A percentile compares a stretch with the other conserved stretches of the same genome.
phyloP scores from a whole-genome alignment of 78 protist species.

The Emiliania huxleyi region DNA sequence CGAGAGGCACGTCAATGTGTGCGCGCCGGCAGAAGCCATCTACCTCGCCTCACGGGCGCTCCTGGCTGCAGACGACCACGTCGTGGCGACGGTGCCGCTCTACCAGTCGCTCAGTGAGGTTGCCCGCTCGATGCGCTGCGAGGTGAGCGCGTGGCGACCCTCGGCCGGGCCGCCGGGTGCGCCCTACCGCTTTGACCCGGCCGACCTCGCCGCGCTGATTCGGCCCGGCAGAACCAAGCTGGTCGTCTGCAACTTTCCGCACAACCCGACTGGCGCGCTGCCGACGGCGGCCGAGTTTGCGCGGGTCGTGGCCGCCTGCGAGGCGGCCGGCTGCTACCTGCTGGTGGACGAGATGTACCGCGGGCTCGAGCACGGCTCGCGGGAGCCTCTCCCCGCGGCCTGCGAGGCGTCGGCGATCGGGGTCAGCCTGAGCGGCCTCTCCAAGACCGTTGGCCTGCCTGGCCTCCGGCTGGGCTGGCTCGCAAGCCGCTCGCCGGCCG shows the following conservation, averaged over 20 bases:
- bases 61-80: background rate
- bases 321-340: background rate
- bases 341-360: constrained; percentile 6
- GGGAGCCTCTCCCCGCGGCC: background rate
- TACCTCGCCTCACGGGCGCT: background rate
- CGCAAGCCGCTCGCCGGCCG: background rate
- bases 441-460: background rate
- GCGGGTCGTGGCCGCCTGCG: background rate
- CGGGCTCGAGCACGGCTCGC: background rate
- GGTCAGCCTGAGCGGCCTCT: background rate
- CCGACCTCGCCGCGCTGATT: background rate
- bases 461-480: constrained; percentile 19
- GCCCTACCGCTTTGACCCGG: background rate
- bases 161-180: background rate
- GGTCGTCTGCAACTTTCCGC: background rate
- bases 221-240: background rate
- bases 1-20: background rate
- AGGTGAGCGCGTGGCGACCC: background rate
- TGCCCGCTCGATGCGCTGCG: background rate
- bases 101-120: constrained; percentile 11
- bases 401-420: background rate
- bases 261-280: constrained; percentile 13
- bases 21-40: constrained; percentile 2
- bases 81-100: background rate
- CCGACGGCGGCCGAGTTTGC: background rate